These are phyloP conservation scores for Erodium texanum DNA, from an alignment of 441 rosid species.

Conservation along the genomic window DNA sequence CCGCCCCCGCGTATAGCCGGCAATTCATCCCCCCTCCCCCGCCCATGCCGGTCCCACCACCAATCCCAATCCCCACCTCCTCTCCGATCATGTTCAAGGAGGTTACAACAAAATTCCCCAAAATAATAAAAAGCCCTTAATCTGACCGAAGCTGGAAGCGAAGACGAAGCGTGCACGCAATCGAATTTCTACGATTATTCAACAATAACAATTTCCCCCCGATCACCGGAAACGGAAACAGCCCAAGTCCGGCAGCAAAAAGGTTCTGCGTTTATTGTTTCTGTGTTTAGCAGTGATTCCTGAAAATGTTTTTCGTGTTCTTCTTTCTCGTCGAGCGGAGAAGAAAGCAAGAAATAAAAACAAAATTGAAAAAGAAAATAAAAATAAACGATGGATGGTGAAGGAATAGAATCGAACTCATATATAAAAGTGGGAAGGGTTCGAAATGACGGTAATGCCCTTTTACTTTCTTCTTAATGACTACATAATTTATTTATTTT, in stretches of 20 bases:
- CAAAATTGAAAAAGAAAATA: not conserved
- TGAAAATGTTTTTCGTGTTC: too few relatives aligned
- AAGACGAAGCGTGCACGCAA: not conserved
- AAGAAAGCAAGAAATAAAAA: too few relatives aligned
- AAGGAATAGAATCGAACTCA: not conserved
- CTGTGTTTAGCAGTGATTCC: too few relatives aligned
- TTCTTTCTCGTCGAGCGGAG: too few relatives aligned
- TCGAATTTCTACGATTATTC: not conserved
- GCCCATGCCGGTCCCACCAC: too few relatives aligned
- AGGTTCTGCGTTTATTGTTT: not conserved
- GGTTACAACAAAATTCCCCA: not conserved
- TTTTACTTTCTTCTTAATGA: not conserved
- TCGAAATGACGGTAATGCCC: slow-evolving; percentile 22
- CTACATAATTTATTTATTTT: not conserved
- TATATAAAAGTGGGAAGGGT: not conserved
- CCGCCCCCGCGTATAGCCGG: slow-evolving; percentile 27
- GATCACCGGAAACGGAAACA: too few relatives aligned
- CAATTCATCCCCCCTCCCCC: slow-evolving; percentile 18
- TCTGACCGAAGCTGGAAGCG: not conserved
- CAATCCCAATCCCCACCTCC: not conserved
- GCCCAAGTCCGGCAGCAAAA: not conserved
- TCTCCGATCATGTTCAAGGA: not conserved
- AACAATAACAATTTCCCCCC: too few relatives aligned
- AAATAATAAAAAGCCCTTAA: not conserved
- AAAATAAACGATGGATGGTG: not conserved